Conservation (phyloP, 371 early-diverging fungal genomes). For the Parasitella parasitica region DNA sequence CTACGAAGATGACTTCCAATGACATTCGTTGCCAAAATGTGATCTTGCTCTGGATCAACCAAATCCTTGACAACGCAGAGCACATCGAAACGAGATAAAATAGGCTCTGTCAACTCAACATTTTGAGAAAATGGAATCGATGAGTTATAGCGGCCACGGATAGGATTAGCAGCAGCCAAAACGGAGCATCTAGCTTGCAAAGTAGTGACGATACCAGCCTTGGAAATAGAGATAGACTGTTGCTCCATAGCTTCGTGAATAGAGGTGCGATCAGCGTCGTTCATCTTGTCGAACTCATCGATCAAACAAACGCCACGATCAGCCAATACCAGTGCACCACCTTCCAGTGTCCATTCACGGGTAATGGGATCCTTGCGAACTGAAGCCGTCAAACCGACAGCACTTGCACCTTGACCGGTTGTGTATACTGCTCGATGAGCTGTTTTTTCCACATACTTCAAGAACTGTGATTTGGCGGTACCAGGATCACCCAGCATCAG, state of each 20-base stretch:
- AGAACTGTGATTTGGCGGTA: conserved; percentile 98
- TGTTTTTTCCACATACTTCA: conserved; percentile 97
- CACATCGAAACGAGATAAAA: conserved; percentile 99
- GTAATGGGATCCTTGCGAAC: conserved; percentile 97
- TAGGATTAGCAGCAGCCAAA: conserved; percentile 99
- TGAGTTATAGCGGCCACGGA: conserved; percentile 97
- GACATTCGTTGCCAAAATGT: conserved; percentile 94
- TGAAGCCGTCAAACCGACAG: conserved; percentile 99
- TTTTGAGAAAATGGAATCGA: conserved; percentile 95
- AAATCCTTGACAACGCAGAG: conserved; percentile 97
- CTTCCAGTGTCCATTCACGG: conserved; percentile 99
- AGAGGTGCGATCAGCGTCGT: conserved; percentile 70
- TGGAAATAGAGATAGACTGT: conserved; percentile 97
- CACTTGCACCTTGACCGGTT: conserved; percentile 99
- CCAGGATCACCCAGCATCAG: conserved; percentile 99
- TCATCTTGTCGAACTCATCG: conserved; percentile 99
- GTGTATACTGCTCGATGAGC: conserved; percentile 97
- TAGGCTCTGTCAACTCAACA: conserved; percentile 99
- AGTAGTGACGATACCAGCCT: conserved; percentile 97
- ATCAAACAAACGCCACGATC: conserved; percentile 98
- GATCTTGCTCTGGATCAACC: conserved; percentile 88
- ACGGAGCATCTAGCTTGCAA: conserved; percentile 97
- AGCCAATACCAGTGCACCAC: conserved; percentile 98
- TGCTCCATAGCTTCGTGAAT: conserved; percentile 99
- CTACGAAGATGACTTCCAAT: conserved; percentile 88